Evolutionary conservation across 2,329 filamentous ascomycete genomes (phyloP).

Genomic region (Herpomyces periplanetae): DNA sequence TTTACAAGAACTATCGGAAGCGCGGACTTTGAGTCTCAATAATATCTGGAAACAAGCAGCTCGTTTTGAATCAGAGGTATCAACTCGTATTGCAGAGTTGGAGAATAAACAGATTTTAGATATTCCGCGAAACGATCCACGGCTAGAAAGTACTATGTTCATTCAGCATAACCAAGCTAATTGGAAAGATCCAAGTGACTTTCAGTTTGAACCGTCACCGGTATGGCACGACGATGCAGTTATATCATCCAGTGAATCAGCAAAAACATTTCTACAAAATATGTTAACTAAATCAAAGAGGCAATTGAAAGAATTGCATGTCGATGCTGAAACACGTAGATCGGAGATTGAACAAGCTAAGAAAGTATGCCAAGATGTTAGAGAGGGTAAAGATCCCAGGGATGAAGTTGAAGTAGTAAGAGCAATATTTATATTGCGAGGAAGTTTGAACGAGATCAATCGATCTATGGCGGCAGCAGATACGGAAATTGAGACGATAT

Average conservation of each 20-base stretch:
- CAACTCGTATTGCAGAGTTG: slow-evolving; percentile 29
- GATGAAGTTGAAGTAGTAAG: slow-evolving; percentile 57
- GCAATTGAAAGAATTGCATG: slow-evolving; percentile 34
- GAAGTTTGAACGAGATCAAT: slow-evolving; percentile 46
- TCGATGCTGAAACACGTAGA: slow-evolving; percentile 49
- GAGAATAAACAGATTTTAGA: slow-evolving; percentile 34
- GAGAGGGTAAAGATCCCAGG: slow-evolving; percentile 48
- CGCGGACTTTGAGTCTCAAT: slow-evolving; percentile 47
- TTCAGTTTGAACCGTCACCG: slow-evolving; percentile 64
- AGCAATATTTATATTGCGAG: slow-evolving; percentile 45
- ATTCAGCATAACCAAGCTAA: slow-evolving; percentile 49
- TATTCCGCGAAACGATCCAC: slow-evolving; percentile 50
- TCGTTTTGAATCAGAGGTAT: slow-evolving; percentile 34
- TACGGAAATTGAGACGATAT: slow-evolving; percentile 70
- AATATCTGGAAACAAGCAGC: slow-evolving; percentile 44
- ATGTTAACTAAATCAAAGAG: slow-evolving; percentile 61
- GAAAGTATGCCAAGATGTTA: slow-evolving; percentile 28
- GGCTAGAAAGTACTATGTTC: slow-evolving; percentile 91
- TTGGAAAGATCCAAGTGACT: slow-evolving; percentile 50
- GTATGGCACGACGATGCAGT: slow-evolving; percentile 78
- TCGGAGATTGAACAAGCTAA: slow-evolving; percentile 47
- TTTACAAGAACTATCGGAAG: slow-evolving; percentile 69
- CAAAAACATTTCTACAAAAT: slow-evolving; percentile 67
- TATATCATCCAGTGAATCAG: slow-evolving; percentile 51
- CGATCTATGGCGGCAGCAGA: slow-evolving; percentile 52